Conservation (phyloP, 2,329 filamentous ascomycete genomes). For the Phyllosticta capitalensis region DNA sequence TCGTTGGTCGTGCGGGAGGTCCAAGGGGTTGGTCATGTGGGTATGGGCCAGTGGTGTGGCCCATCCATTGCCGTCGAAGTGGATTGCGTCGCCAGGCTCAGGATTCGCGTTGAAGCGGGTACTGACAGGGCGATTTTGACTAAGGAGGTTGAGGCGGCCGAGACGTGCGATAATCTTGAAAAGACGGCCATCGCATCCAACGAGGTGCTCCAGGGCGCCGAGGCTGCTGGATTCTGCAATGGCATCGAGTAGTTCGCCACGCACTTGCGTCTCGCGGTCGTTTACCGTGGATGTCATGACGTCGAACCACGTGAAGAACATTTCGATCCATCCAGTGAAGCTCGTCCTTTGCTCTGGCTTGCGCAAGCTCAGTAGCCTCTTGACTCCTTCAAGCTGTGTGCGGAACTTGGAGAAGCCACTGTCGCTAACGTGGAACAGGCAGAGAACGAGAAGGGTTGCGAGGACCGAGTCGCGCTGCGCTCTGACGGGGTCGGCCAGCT, state of each 20-base stretch:
- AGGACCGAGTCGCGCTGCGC: constrained; percentile 79
- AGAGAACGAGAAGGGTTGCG: constrained; percentile 77
- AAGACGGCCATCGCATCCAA: constrained; percentile 75
- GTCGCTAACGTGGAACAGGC: constrained; percentile 88
- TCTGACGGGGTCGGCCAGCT: constrained; percentile 65
- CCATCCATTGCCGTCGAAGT: constrained; percentile 61
- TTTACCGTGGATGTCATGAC: constrained; percentile 88
- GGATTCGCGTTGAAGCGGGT: constrained; percentile 24
- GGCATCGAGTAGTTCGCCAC: constrained; percentile 53
- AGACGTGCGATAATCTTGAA: constrained; percentile 81
- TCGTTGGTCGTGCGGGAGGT: constrained; percentile 45
- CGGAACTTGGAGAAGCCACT: constrained; percentile 89
- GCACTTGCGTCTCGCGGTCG: constrained; percentile 76
- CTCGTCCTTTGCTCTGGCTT: constrained; percentile 50
- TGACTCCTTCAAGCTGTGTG: constrained; percentile 85
- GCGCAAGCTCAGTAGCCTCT: constrained; percentile 75
- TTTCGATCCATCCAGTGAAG: constrained; percentile 82
- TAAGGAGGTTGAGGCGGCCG: constrained; percentile 74
- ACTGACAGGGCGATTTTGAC: constrained; percentile 51
- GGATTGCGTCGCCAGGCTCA: constrained; percentile 39
- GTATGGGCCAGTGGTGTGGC: constrained; percentile 42
- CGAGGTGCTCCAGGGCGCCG: constrained; percentile 66
- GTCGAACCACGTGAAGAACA: constrained; percentile 90
- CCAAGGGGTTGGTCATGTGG: constrained; percentile 29
- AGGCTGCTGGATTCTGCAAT: constrained; percentile 55